A percentile compares a stretch with the other conserved stretches of the same genome.
phyloP scores from a whole-genome alignment of 140 eudicot species.

The Oenanthe javanica region DNA sequence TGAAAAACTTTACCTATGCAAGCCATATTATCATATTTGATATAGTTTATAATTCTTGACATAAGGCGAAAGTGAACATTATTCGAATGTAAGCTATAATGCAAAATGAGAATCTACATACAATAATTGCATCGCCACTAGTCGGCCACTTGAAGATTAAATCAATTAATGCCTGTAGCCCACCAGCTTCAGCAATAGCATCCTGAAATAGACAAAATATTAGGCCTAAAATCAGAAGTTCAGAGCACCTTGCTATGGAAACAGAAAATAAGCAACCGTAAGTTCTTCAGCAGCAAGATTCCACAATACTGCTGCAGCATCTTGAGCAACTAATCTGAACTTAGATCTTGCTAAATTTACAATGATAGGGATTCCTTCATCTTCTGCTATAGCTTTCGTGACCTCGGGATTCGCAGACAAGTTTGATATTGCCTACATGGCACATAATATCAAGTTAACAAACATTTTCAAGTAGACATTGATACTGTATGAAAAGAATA shows the following conservation, averaged over 20 bases:
- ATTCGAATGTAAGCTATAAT: not conserved
- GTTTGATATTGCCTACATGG: conserved; percentile 77
- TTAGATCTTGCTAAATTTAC: conserved; percentile 70
- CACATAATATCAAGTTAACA: not conserved
- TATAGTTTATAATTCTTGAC: not conserved
- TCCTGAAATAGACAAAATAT: conserved; percentile 33
- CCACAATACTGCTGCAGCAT: conserved; percentile 98
- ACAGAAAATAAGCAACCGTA: conserved; percentile 43
- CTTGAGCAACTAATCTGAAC: conserved; percentile 87
- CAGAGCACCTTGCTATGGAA: not conserved
- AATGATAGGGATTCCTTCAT: conserved; percentile 58
- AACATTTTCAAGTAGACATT: not conserved
- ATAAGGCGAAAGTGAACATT: not conserved
- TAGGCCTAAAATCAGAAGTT: conserved; percentile 6
- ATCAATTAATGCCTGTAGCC: conserved; percentile 80
- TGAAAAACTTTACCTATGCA: not conserved
- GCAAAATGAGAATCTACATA: conserved; percentile 30
- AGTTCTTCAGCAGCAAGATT: conserved; percentile 94
- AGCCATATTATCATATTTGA: not conserved
- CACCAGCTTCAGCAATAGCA: conserved; percentile 90
- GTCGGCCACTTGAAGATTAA: conserved; percentile 79
- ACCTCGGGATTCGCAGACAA: conserved; percentile 73
- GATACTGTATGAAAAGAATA: too few relatives aligned
- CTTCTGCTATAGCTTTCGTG: conserved; percentile 91
- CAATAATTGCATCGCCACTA: conserved; percentile 92